A percentile compares a stretch with the other conserved stretches of the same genome.
phyloP scores from a whole-genome alignment of 176 grass and related monocot species.

The Hyparrhenia diplandra region DNA sequence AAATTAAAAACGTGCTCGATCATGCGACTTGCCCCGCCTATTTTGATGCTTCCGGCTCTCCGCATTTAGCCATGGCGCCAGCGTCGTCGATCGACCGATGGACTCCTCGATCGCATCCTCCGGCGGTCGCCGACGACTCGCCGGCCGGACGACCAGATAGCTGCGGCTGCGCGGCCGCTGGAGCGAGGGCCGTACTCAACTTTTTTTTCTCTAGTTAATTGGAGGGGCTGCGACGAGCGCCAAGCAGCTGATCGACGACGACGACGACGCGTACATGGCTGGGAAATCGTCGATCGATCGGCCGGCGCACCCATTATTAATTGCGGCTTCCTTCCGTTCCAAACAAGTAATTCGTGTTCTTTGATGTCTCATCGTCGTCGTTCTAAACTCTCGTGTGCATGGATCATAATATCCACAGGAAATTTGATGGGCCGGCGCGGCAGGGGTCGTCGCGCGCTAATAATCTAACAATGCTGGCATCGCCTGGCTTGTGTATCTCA shows the following conservation, averaged over 20 bases:
- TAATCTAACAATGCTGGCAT: background rate
- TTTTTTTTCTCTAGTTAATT: background rate
- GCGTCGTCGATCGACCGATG: background rate
- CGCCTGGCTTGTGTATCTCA: background rate
- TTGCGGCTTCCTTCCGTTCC: background rate
- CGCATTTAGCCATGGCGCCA: background rate
- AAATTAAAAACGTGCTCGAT: background rate
- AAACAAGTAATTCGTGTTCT: background rate
- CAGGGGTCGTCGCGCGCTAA: background rate
- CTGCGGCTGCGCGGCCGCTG: background rate
- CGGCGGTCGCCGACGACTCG: background rate
- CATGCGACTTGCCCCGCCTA: background rate
- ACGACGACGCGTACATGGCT: background rate
- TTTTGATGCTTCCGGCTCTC: constrained; percentile 1
- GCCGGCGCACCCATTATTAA: background rate
- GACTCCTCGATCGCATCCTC: background rate
- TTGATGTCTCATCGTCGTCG: background rate
- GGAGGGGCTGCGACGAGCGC: background rate
- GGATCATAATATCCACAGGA: background rate
- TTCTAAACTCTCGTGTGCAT: background rate
- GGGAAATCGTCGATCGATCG: background rate
- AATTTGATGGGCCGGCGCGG: background rate
- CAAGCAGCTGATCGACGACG: background rate
- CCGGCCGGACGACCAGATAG: background rate
- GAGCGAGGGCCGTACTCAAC: background rate